Evolutionary conservation across 2,329 filamentous ascomycete species (phyloP).

Genomic region (Leptographium galeiforme): DNA sequence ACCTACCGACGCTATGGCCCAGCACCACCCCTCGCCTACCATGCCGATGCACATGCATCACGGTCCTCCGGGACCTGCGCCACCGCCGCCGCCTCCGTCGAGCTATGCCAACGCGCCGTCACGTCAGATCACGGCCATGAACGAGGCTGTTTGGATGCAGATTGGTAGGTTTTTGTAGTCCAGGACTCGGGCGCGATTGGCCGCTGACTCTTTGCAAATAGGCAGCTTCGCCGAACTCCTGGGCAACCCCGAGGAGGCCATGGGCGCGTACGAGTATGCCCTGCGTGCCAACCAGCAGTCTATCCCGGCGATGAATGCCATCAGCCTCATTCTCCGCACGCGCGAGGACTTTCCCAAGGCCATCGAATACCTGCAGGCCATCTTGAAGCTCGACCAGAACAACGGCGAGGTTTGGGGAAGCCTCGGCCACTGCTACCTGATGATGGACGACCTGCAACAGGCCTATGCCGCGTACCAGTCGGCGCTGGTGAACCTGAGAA

Average conservation of each 20-base stretch:
- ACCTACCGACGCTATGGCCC: constrained; percentile 40
- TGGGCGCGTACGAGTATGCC: constrained; percentile 81
- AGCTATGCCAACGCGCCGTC: constrained; percentile 42
- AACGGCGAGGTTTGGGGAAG: constrained; percentile 97
- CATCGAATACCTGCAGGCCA: constrained; percentile 82
- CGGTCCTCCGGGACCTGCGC: constrained; percentile 44
- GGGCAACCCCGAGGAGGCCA: constrained; percentile 77
- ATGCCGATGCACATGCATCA: constrained; percentile 55
- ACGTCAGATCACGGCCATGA: constrained; percentile 64
- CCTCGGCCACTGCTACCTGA: constrained; percentile 92
- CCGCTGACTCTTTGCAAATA: constrained; percentile 21
- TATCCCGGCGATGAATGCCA: constrained; percentile 82
- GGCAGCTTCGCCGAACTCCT: constrained; percentile 78
- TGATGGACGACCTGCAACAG: constrained; percentile 97
- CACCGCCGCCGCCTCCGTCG: constrained; percentile 29
- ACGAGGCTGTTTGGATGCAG: constrained; percentile 83
- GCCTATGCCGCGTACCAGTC: constrained; percentile 96
- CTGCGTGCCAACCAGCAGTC: constrained; percentile 80
- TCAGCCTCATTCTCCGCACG: constrained; percentile 79
- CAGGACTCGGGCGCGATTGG: too few species aligned
- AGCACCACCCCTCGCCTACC: constrained; percentile 69
- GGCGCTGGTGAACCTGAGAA: constrained; percentile 79
- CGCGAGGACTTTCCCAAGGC: constrained; percentile 91
- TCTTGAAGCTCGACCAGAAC: constrained; percentile 74
- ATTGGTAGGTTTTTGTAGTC: constrained; percentile 54